A percentile compares a stretch with the other conserved stretches of the same genome.
Evolutionary conservation across 805 yeast genomes (phyloP).

Genomic region (Myxozyma lipomycoides): DNA sequence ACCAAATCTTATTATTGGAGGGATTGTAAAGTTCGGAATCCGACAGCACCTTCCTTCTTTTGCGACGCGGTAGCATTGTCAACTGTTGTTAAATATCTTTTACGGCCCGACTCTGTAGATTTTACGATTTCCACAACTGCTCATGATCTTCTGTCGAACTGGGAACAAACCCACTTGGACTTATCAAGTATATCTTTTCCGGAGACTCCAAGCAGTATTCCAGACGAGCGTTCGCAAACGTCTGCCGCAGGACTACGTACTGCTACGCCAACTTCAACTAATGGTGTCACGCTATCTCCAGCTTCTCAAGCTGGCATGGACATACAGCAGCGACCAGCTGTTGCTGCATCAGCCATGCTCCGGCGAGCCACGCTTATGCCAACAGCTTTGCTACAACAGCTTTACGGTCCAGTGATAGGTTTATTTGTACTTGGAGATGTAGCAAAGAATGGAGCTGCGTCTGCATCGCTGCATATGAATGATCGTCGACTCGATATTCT

Average conservation of each 20-base stretch:
- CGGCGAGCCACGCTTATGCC: conserved; percentile 4
- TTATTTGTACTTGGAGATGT: conserved; percentile 10
- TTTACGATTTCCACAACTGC: not conserved
- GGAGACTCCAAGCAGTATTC: not conserved
- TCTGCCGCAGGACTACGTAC: not conserved
- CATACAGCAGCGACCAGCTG: not conserved
- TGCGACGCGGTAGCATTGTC: conserved; percentile 10
- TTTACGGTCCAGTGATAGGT: conserved; percentile 20
- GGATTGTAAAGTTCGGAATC: conserved; percentile 9
- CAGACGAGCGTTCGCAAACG: not conserved
- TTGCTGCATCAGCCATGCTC: not conserved
- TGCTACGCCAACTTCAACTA: not conserved
- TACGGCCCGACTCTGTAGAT: conserved; percentile 14
- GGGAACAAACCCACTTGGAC: conserved; percentile 9
- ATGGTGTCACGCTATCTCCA: not conserved
- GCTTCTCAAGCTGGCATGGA: not conserved
- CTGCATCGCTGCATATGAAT: conserved; percentile 5
- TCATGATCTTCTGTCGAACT: conserved; percentile 8
- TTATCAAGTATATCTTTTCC: not conserved
- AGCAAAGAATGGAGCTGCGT: not conserved
- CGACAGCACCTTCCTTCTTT: conserved; percentile 9
- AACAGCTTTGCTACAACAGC: conserved; percentile 8
- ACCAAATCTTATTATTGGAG: conserved; percentile 8
- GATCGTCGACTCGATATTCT: conserved; percentile 9
- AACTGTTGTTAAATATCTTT: conserved; percentile 4